Evolutionary conservation across 495 filamentous ascomycete species (phyloP).

Genomic region (Podospora fimiseda): DNA sequence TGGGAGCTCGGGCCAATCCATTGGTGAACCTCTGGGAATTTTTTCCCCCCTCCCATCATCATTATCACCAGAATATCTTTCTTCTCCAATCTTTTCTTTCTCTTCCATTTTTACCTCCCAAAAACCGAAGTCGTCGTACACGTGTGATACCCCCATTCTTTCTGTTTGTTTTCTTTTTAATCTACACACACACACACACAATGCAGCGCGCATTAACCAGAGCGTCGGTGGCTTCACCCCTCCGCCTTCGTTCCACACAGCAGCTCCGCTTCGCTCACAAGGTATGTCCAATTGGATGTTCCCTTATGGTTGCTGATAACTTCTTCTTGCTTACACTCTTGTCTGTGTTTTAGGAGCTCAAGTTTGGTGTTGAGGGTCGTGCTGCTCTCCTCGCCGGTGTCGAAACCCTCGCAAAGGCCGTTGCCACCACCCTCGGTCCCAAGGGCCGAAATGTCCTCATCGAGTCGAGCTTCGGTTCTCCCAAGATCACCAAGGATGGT

Average conservation of each 20-base stretch:
- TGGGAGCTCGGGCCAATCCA: conserved; percentile 29
- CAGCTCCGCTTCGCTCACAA: conserved; percentile 93
- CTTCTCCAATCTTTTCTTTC: conserved; percentile 11
- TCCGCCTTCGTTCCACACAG: conserved; percentile 59
- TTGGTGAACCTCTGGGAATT: conserved; percentile 21
- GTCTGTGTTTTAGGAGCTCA: conserved; percentile 64
- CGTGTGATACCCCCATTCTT: conserved; percentile 19
- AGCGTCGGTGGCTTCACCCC: conserved; percentile 60
- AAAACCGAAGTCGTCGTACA: conserved; percentile 11
- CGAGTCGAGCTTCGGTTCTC: conserved; percentile 93
- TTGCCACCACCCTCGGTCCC: conserved; percentile 91
- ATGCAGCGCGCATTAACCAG: conserved; percentile 48
- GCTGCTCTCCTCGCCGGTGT: conserved; percentile 87
- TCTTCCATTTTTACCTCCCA: conserved; percentile 3
- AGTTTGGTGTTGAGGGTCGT: conserved; percentile 94
- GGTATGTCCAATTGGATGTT: conserved; percentile 50
- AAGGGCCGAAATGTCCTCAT: conserved; percentile 98
- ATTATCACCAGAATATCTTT: conserved; percentile 18
- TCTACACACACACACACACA: conserved; percentile 16
- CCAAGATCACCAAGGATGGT: conserved; percentile 99
- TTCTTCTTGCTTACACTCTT: conserved; percentile 4
- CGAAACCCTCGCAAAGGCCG: conserved; percentile 92
- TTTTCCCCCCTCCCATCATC: conserved; percentile 18
- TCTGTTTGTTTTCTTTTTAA: conserved; percentile 6
- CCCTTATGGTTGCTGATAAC: no score